These are phyloP conservation scores for Gracilaria caudata DNA, from an alignment of 23 red algal species.

Conservation along the genomic window DNA sequence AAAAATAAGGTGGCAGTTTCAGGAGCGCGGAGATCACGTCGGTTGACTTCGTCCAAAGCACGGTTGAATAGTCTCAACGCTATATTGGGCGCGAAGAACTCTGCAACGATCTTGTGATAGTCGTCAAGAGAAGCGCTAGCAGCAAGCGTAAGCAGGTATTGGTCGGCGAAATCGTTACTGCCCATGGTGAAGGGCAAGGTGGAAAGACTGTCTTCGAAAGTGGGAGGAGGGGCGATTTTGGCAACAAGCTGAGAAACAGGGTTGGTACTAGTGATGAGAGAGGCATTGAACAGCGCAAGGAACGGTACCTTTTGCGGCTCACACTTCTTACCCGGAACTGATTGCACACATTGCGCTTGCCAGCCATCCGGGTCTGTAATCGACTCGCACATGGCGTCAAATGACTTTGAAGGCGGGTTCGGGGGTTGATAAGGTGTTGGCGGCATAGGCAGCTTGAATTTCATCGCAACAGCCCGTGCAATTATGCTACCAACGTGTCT, in stretches of 20 bases:
- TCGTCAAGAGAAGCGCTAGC: slow-evolving; percentile 27
- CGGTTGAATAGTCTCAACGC: slow-evolving; percentile 15
- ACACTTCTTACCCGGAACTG: slow-evolving; percentile 14
- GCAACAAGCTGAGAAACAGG: neutral
- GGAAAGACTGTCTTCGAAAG: slow-evolving; percentile 6
- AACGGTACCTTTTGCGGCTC: slow-evolving; percentile 28
- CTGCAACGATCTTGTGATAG: slow-evolving; percentile 26
- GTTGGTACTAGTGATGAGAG: slow-evolving; percentile 15
- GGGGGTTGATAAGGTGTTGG: slow-evolving; percentile 14
- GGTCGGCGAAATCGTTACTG: slow-evolving; percentile 26
- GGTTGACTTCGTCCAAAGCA: slow-evolving; percentile 28
- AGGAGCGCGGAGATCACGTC: neutral
- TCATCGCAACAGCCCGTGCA: slow-evolving; percentile 14
- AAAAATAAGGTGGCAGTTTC: slow-evolving; percentile 40
- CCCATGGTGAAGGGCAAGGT: slow-evolving; percentile 13
- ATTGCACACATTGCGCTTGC: slow-evolving; percentile 56
- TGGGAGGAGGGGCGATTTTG: slow-evolving; percentile 19
- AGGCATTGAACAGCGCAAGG: slow-evolving; percentile 26
- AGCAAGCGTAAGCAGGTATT: slow-evolving; percentile 15
- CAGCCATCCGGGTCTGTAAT: slow-evolving; percentile 12
- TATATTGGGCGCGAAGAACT: slow-evolving; percentile 39
- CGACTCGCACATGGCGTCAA: slow-evolving; percentile 38
- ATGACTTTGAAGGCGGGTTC: slow-evolving; percentile 41
- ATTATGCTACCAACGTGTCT: slow-evolving; percentile 18
- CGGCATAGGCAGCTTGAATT: slow-evolving; percentile 18